phyloP scores from a whole-genome alignment of 805 yeast species.

The Candida hispaniensis region DNA sequence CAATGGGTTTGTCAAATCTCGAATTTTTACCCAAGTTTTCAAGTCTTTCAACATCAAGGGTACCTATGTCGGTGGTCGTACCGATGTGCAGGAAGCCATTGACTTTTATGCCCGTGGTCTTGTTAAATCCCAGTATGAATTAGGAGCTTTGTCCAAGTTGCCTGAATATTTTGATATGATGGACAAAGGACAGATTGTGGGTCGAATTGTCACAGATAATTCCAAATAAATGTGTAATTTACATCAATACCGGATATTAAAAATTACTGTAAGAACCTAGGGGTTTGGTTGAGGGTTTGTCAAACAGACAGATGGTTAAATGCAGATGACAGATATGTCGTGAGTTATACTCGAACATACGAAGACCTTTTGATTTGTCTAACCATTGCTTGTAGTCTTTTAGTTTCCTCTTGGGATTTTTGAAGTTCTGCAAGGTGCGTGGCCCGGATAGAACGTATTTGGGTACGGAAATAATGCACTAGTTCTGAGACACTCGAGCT shows the following conservation, averaged over 20 bases:
- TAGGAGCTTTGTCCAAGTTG: constrained; percentile 65
- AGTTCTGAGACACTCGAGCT: constrained; percentile 25
- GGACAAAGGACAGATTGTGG: constrained; percentile 76
- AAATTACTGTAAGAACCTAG: too few species aligned
- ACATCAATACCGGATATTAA: too few species aligned
- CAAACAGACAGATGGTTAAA: too few species aligned
- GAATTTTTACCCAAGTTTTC: constrained; percentile 63
- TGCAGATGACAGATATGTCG: too few species aligned
- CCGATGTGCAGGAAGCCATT: constrained; percentile 72
- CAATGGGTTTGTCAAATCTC: constrained; percentile 57
- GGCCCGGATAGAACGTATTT: constrained; percentile 25
- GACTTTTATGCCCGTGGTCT: constrained; percentile 64
- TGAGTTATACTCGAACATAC: constrained; percentile 17
- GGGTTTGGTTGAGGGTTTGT: too few species aligned
- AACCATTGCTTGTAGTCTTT: constrained; percentile 21
- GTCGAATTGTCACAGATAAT: constrained; percentile 82
- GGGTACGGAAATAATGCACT: constrained; percentile 29
- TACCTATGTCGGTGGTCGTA: constrained; percentile 81
- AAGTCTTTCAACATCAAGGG: constrained; percentile 64
- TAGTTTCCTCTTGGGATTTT: constrained; percentile 23
- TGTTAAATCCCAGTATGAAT: constrained; percentile 59
- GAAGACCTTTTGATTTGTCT: constrained; percentile 23
- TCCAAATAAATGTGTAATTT: constrained; percentile 35
- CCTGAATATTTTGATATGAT: constrained; percentile 61
- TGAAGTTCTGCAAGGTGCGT: constrained; percentile 25